Evolutionary conservation across 73 alveolate genomes (phyloP), one percentile per base, ranked within the genome.

Genomic region (Stentor roeselii): DNA sequence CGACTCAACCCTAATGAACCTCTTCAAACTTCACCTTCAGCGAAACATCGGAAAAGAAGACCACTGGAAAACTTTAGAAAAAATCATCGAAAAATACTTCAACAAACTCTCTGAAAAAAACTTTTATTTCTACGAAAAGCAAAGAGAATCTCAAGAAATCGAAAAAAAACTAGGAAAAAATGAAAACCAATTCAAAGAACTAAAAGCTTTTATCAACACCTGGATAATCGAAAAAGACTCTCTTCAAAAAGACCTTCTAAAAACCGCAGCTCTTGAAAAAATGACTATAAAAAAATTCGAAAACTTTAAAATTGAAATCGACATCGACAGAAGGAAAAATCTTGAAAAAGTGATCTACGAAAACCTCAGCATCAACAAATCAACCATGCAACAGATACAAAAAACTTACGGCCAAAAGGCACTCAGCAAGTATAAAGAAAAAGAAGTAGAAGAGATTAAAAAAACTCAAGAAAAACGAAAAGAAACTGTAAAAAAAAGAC

Each of bases 361-460:
- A 67, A 67, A 67, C 34, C 14, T 67, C 50, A 67, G 41, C 41
- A 67, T 27, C 11, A 67, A 32, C 80, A 67, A 67, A 21, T 32
- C n/a, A 30, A 40, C 15, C 15, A 0, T 67, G 14, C 41, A 15
- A 2, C 80, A 67, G 34, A 67, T 67, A 0, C 80, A 67, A 67
- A 67, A 67, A 67, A 30, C 80, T n/a, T 67, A 67, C 34, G 80
- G 80, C 21, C 42, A 67, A 14, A 67, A 67, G 34, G 80, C 80
- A 27, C 14, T 67, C 21, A 67, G 34, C 21, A 67, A 67, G 2
- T 21, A 27, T 30, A 21, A 40, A 21, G 80, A 67, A 1, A 21
- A 67, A 67, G 80, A 67, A 32, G 41, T 67, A 30, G 14, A 30
- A 67, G 11, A 36, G 21, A 0, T 67, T 15, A 67, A 67, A 21